Evolutionary conservation across 163 green algal genomes (phyloP), one percentile per base, ranked within the genome.

Genomic region (Scenedesmus sp.): DNA sequence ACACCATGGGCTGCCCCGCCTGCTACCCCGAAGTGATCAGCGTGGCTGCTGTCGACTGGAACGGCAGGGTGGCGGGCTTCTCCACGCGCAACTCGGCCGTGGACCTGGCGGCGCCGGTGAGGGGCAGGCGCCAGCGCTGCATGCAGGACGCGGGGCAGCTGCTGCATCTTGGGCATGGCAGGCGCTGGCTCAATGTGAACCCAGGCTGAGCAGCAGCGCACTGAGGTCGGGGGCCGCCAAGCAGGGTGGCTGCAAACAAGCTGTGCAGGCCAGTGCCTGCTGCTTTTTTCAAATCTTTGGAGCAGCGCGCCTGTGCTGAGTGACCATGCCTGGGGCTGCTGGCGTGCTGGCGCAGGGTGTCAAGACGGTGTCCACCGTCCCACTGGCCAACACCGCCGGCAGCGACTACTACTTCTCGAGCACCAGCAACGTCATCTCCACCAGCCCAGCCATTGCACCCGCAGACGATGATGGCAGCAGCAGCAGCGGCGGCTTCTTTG

Each of bases 1-100:
- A 78, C 59, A 87, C 82, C 15, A 51, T 87, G 51, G 82, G 82
- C 51, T 87, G 42, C 18, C 82, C 82, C 3, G 82, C 82, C 35
- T 40, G 51, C 13, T 87, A 87, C 46, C 82, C 82, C 22, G 82
- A 87, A n/a, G 82, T 87, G 35, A 87, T 87, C 13, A 79, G 51
- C 35, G 82, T 87, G 33, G 82, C 46, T 78, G 82, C 82, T 3
- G 82, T 87, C 13, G 82, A 87, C 46, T 87, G 82, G 82, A 49
- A 35, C 35, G 82, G 82, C 82, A 76, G 10, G 53, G 82, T 87
- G 13, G 82, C 82, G 3, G n/a, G 51, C 44, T 87, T 87, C 53
- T 87, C 82, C n/a, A 87, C 82, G 13, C 53, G 82, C 35, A 87
- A 87, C 82, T 35, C 51, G 33, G 46, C 53, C 22, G 82, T 87